Evolutionary conservation across 83 land plant species (phyloP).

Genomic region (Picea abies): DNA sequence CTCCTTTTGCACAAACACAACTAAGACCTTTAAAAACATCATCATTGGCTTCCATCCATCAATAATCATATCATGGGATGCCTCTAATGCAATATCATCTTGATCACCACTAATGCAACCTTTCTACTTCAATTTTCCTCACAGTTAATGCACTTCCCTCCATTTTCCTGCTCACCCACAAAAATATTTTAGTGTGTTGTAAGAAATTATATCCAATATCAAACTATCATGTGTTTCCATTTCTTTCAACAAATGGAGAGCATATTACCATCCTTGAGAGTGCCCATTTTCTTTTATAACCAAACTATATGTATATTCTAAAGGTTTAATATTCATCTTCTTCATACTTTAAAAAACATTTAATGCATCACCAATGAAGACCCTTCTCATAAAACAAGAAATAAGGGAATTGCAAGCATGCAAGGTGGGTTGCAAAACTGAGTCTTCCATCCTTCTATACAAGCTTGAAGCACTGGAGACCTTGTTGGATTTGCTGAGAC

Average conservation of each 20-base stretch:
- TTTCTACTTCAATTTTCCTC: constrained; percentile 50
- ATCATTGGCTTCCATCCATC: constrained; percentile 30
- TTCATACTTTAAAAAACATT: constrained; percentile 51
- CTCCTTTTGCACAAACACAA: constrained; percentile 51
- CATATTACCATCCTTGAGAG: constrained; percentile 6
- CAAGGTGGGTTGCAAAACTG: constrained; percentile 35
- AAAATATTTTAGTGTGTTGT: constrained; percentile 57
- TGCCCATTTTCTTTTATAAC: constrained; percentile 56
- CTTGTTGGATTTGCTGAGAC: constrained; percentile 55
- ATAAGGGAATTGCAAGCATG: constrained; percentile 70
- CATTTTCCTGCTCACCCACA: constrained; percentile 52
- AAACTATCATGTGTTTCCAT: not conserved
- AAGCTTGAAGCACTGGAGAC: constrained; percentile 53
- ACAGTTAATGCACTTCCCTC: constrained; percentile 42
- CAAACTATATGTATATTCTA: constrained; percentile 51
- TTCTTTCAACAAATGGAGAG: constrained; percentile 37
- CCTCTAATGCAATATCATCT: constrained; percentile 62
- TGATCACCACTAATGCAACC: constrained; percentile 48
- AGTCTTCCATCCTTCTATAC: constrained; percentile 39
- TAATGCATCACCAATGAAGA: constrained; percentile 35
- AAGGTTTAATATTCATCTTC: constrained; percentile 21
- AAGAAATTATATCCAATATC: constrained; percentile 48
- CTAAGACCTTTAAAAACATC: constrained; percentile 57
- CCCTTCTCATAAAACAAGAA: constrained; percentile 54
- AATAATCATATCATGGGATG: constrained; percentile 50